These are phyloP conservation scores for Suillus placidus DNA, from an alignment of 768 basidiomycete genomes.

Conservation along the genomic window DNA sequence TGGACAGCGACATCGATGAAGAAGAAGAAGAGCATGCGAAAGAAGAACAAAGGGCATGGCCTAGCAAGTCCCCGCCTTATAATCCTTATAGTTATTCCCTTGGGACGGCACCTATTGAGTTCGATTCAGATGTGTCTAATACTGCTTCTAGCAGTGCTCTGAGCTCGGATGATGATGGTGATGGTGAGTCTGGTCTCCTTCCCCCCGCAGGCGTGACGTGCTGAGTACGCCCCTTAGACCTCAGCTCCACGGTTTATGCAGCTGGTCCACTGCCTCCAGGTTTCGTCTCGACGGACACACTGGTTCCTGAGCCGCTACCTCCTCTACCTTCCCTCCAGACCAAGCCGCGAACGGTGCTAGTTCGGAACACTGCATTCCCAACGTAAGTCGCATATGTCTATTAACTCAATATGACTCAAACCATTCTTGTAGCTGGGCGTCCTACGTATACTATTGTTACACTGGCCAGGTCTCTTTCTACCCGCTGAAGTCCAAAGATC, in stretches of 20 bases:
- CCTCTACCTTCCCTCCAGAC: slow-evolving; percentile 23
- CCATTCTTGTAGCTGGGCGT: slow-evolving; percentile 21
- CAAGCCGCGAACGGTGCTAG: slow-evolving; percentile 27
- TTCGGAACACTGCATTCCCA: slow-evolving; percentile 30
- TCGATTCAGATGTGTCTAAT: not conserved
- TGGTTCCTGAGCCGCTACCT: slow-evolving; percentile 12
- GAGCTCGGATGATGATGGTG: not conserved
- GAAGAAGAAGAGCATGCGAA: slow-evolving; percentile 12
- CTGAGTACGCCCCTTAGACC: not conserved
- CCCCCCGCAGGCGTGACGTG: not conserved
- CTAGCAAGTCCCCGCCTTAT: not conserved
- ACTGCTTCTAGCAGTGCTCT: not conserved
- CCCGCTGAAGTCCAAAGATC: slow-evolving; percentile 25
- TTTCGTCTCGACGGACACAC: not conserved
- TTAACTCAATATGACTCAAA: not conserved
- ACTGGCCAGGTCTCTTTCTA: slow-evolving; percentile 31
- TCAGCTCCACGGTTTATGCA: not conserved
- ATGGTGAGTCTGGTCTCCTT: not conserved
- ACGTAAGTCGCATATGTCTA: slow-evolving; percentile 20
- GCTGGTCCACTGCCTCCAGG: not conserved
- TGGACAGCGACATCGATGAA: slow-evolving; percentile 33
- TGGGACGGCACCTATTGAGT: not conserved
- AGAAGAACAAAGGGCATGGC: not conserved
- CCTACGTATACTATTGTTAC: slow-evolving; percentile 34
- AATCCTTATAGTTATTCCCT: not conserved